Conservation (phyloP, 176 grass and related monocot genomes). For the Elaeis guineensis region DNA sequence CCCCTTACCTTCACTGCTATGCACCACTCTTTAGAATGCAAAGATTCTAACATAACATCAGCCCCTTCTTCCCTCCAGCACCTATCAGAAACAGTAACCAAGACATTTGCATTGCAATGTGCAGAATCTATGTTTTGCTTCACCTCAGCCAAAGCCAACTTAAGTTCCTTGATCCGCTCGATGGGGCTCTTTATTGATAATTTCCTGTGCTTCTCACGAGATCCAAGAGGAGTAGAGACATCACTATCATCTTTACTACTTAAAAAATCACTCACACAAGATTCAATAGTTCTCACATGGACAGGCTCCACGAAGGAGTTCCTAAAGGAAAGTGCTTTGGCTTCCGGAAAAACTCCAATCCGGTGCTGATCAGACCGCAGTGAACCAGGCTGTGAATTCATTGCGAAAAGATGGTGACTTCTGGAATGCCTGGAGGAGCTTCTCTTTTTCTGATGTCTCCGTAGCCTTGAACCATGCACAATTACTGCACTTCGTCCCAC, state of each 20-base stretch:
- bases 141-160: constrained; percentile 49
- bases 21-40: constrained; percentile 59
- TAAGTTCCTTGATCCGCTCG: constrained; percentile 32
- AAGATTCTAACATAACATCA: constrained; percentile 48
- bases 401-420: constrained; percentile 3
- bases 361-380: constrained; percentile 8
- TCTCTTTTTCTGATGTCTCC: constrained; percentile 62
- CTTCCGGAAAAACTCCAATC: neutral
- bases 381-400: constrained; percentile 20
- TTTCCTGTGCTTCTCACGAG: constrained; percentile 43
- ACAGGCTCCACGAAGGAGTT: neutral
- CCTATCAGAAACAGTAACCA: constrained; percentile 50
- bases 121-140: constrained; percentile 72
- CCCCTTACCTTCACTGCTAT: constrained; percentile 68
- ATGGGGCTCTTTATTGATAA: constrained; percentile 46
- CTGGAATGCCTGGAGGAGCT: constrained; percentile 38
- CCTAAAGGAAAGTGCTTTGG: neutral
- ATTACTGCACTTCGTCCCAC: constrained; percentile 28
- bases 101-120: constrained; percentile 57
- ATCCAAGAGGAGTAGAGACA: constrained; percentile 53
- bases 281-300: constrained; percentile 1
- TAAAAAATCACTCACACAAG: constrained; percentile 30
- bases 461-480: constrained; percentile 33
- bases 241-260: constrained; percentile 72
- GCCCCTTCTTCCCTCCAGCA: constrained; percentile 88